Base-by-base conservation (phyloP, 371 early-diverging fungal genomes). In the Mucor irregularis region DNA sequence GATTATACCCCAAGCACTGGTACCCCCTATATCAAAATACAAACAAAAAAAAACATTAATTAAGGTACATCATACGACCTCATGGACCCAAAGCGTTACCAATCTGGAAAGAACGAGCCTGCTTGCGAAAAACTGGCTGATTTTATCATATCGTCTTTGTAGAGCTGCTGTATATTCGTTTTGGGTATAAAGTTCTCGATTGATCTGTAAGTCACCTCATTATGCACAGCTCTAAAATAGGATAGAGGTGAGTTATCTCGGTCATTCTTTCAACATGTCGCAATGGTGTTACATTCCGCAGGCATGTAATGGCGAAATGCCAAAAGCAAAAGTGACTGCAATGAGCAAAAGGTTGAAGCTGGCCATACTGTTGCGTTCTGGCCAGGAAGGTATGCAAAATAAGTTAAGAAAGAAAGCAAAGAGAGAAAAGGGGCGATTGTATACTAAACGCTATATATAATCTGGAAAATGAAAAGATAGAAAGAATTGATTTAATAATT, bases 51-150 rank as follows among this genome's bases (percentile, higher is more conserved):
- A n/a, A n/a, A n/a, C n/a, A n/a, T n/a, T n/a, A n/a, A n/a, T n/a
- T n/a, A n/a, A n/a, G n/a, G n/a, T n/a, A n/a, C n/a, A n/a, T n/a
- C n/a, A n/a, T n/a, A n/a, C n/a, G n/a, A n/a, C n/a, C n/a, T n/a
- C n/a, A n/a, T n/a, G n/a, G n/a, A n/a, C n/a, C n/a, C n/a, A n/a
- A n/a, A n/a, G n/a, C n/a, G n/a, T 60, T 86, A 88, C 91, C 92
- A 94, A 68, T 94, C 94, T 4, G 94, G 94, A 62, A 94, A 94
- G 58, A 86, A 90, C 14, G 88, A 84, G 2, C 94, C 94, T 0
- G 94, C 88, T 58, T 92, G 89, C 8, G 87, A 58, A 33, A 73
- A 78, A 47, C 74, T 74, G 1, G 79, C 67, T 31, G 83, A 82
- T 4, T 76, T 50, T 11, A 73, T 49, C 6, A 86, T 47, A 11